Conservation (phyloP, 371 early-diverging fungal species). For the Mucor circinelloides region DNA sequence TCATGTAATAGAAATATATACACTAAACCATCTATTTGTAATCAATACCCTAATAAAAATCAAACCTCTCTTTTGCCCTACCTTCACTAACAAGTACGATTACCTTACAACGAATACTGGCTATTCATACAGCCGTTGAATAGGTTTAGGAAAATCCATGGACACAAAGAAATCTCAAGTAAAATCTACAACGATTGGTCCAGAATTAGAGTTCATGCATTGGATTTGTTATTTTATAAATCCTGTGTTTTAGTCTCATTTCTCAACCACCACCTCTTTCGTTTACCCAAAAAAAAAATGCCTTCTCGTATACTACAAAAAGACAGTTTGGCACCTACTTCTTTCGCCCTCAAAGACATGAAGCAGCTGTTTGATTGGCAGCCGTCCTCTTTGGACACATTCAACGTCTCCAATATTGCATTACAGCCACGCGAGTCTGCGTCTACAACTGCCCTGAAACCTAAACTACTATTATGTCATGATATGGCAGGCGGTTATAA, state of each 20-base stretch:
- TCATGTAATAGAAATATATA: neutral
- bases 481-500: constrained; percentile 70
- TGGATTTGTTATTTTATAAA: no score
- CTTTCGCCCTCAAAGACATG: constrained; percentile 11
- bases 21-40: no score
- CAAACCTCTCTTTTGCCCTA: no score
- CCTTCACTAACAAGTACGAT: no score
- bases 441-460: neutral
- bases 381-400: neutral
- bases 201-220: no score
- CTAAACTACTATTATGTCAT: constrained; percentile 34
- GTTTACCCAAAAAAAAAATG: neutral
- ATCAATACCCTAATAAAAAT: neutral
- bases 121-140: no score
- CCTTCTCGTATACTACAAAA: constrained; percentile 16
- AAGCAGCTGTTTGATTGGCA: constrained; percentile 12
- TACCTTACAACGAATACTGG: no score
- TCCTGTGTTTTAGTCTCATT: neutral
- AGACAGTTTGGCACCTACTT: constrained; percentile 2
- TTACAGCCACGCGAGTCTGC: constrained; percentile 3
- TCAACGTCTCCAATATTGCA: constrained; percentile 13
- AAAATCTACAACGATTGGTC: no score
- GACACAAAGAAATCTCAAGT: no score
- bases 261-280: neutral
- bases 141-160: no score